phyloP scores from a whole-genome alignment of 2,329 filamentous ascomycete species.

The Claviceps pusilla region DNA sequence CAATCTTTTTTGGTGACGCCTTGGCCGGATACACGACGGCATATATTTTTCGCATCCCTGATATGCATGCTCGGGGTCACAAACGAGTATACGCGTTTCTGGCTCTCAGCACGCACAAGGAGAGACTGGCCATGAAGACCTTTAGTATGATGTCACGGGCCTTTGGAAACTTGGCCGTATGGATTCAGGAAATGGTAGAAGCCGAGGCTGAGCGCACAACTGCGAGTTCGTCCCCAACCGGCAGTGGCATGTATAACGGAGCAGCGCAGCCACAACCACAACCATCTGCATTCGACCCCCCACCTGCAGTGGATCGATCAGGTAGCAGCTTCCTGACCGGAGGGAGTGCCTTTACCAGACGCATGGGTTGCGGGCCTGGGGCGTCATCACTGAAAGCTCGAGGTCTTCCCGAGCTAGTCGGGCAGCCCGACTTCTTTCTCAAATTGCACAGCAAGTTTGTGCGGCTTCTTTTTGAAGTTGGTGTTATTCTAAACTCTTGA shows the following conservation, averaged over 20 bases:
- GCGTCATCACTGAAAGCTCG: conserved; percentile 42
- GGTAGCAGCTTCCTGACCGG: conserved; percentile 43
- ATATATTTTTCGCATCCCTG: conserved; percentile 55
- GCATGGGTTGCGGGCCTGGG: conserved; percentile 42
- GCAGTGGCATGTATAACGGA: conserved; percentile 24
- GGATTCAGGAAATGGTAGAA: conserved; percentile 52
- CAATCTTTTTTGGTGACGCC: conserved; percentile 54
- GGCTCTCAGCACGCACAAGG: conserved; percentile 49
- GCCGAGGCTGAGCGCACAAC: conserved; percentile 42
- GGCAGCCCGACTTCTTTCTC: conserved; percentile 53
- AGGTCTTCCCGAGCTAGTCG: conserved; percentile 50
- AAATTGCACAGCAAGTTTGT: conserved; percentile 51
- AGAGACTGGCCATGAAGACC: conserved; percentile 49
- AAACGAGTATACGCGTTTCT: conserved; percentile 56
- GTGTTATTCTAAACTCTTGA: conserved; percentile 36
- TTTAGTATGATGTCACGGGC: conserved; percentile 47
- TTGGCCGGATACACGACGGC: conserved; percentile 52
- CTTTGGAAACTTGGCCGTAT: conserved; percentile 48
- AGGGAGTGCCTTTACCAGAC: conserved; percentile 40
- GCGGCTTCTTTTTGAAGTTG: conserved; percentile 43
- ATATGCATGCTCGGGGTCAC: conserved; percentile 51
- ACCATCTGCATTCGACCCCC: conserved; percentile 16
- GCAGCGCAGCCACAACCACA: conserved; percentile 17
- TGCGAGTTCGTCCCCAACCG: conserved; percentile 27
- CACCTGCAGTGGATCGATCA: conserved; percentile 21